Conservation (phyloP, 164 flowering plant species). For the Vitis rotundifolia region DNA sequence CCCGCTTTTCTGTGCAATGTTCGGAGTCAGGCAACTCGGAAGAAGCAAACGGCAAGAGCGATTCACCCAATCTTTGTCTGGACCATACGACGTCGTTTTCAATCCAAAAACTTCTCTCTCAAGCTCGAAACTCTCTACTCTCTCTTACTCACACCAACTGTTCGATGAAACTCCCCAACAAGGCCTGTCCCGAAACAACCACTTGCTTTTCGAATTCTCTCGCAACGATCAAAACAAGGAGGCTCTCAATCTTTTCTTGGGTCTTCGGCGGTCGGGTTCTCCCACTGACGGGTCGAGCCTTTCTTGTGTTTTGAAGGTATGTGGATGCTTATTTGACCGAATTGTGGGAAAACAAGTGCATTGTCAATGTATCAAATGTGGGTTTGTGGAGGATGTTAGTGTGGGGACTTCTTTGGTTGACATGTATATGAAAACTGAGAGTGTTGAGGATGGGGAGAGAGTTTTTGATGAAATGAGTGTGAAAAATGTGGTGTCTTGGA, state of each 20-base stretch:
- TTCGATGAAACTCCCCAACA: slow-evolving; percentile 46
- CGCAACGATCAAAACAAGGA: slow-evolving; percentile 42
- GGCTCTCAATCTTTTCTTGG: slow-evolving; percentile 48
- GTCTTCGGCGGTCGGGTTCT: slow-evolving; percentile 34
- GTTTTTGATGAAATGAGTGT: slow-evolving; percentile 68
- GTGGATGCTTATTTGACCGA: slow-evolving; percentile 41
- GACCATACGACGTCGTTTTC: slow-evolving; percentile 14
- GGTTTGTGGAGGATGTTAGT: slow-evolving; percentile 56
- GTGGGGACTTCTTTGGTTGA: slow-evolving; percentile 86
- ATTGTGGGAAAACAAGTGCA: slow-evolving; percentile 64
- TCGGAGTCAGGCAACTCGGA: too few relatives aligned
- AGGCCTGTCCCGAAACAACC: slow-evolving; percentile 25
- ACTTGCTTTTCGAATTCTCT: slow-evolving; percentile 50
- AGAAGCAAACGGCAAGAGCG: slow-evolving; percentile 1
- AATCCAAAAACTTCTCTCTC: not conserved
- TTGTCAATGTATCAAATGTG: slow-evolving; percentile 53
- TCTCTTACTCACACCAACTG: slow-evolving; percentile 29
- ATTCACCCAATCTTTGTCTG: slow-evolving; percentile 12
- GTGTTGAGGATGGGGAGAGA: slow-evolving; percentile 46
- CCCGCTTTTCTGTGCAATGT: too few relatives aligned
- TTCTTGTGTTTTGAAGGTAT: slow-evolving; percentile 67
- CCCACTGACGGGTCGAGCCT: slow-evolving; percentile 44
- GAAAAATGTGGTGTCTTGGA: slow-evolving; percentile 89
- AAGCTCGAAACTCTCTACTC: not conserved
- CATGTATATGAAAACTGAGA: slow-evolving; percentile 68